Percentiles rank a stretch among this genome's conserved stretches.
Conservation (phyloP, 2,329 filamentous ascomycete genomes). For the Lasiodiplodia theobromae region DNA sequence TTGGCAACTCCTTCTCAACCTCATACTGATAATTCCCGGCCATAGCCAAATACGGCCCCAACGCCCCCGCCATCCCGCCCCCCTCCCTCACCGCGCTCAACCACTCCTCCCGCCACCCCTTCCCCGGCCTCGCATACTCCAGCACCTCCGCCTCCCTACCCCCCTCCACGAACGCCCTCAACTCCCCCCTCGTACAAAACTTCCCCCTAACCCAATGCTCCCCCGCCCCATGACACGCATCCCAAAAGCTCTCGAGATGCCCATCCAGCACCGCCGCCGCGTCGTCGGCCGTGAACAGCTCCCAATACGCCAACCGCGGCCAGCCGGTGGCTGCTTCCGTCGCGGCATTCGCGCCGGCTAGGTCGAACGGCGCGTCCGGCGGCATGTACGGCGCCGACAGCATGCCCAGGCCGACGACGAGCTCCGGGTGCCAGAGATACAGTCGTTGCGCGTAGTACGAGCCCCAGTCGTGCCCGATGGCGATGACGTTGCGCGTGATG, state of each 20-base stretch:
- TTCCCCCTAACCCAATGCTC: conserved; percentile 44
- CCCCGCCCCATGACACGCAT: conserved; percentile 43
- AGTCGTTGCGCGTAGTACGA: conserved; percentile 49
- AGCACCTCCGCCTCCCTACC: conserved; percentile 35
- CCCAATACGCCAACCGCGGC: conserved; percentile 54
- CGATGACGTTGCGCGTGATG: conserved; percentile 37
- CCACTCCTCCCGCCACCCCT: conserved; percentile 43
- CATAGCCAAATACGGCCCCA: conserved; percentile 48
- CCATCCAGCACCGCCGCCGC: conserved; percentile 47
- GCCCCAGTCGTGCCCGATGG: conserved; percentile 61
- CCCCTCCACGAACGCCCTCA: conserved; percentile 40
- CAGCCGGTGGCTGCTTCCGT: conserved; percentile 48
- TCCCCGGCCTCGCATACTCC: conserved; percentile 42
- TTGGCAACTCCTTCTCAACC: conserved; percentile 38
- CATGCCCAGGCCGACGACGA: conserved; percentile 51
- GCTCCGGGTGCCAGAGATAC: conserved; percentile 51
- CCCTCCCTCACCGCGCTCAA: conserved; percentile 43
- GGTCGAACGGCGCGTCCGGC: conserved; percentile 34
- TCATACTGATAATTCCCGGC: conserved; percentile 38
- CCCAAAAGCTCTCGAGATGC: conserved; percentile 50
- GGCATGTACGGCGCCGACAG: conserved; percentile 50
- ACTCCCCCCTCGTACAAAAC: conserved; percentile 47
- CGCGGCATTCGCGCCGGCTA: conserved; percentile 38
- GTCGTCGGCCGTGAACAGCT: conserved; percentile 53
- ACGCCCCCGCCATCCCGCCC: conserved; percentile 43